Conservation (phyloP, 139 green algal species). For the Haematococcus lacustris region DNA sequence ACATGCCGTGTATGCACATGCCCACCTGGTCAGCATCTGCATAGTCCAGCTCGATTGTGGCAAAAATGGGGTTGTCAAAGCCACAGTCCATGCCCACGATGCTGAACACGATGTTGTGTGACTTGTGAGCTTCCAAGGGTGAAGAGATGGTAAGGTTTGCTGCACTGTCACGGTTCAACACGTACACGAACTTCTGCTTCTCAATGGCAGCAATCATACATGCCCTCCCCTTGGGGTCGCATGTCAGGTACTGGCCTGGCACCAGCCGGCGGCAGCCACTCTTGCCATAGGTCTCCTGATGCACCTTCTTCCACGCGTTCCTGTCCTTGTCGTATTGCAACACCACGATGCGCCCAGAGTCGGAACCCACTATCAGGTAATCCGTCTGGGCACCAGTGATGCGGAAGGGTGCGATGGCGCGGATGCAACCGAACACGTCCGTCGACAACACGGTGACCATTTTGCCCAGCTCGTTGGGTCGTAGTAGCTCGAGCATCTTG, state of each 20-base stretch:
- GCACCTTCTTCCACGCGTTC: slow-evolving; percentile 80
- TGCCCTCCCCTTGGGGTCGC: slow-evolving; percentile 90
- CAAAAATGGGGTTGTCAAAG: slow-evolving; percentile 99
- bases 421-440: slow-evolving; percentile 86
- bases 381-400: slow-evolving; percentile 82
- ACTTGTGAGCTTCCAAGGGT: slow-evolving; percentile 96
- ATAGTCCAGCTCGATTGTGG: slow-evolving; percentile 97
- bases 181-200: slow-evolving; percentile 99
- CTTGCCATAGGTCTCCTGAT: slow-evolving; percentile 97
- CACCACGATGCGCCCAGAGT: slow-evolving; percentile 92
- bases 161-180: slow-evolving; percentile 90
- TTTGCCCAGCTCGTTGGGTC: slow-evolving; percentile 84
- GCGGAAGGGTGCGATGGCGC: slow-evolving; percentile 80
- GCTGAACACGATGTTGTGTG: slow-evolving; percentile 74
- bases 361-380: slow-evolving; percentile 85
- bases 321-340: slow-evolving; percentile 85
- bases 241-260: slow-evolving; percentile 86
- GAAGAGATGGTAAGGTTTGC: slow-evolving; percentile 95
- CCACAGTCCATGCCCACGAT: slow-evolving; percentile 87
- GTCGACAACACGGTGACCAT: slow-evolving; percentile 54
- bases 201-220: slow-evolving; percentile 90
- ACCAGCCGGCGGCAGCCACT: slow-evolving; percentile 89
- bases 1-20: too few relatives aligned
- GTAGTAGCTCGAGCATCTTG: slow-evolving; percentile 91
- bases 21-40: slow-evolving; percentile 84